phyloP scores from a whole-genome alignment of 2,329 filamentous ascomycete genomes.

The Fusarium drepaniforme region DNA sequence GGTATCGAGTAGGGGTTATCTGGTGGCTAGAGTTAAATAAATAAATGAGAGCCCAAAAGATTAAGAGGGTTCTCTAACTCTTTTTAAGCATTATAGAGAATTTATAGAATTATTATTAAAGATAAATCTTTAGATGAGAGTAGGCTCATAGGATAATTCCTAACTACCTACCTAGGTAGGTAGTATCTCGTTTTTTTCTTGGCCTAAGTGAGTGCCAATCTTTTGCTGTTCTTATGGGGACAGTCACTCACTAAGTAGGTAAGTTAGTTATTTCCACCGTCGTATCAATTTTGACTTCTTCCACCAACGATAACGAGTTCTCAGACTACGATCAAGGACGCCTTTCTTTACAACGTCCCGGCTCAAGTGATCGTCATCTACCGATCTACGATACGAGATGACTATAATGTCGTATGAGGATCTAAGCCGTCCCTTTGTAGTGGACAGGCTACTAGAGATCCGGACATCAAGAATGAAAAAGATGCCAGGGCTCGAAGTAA shows the following conservation, averaged over 20 bases:
- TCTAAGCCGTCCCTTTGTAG: constrained; percentile 47
- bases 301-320: neutral
- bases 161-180: too few relatives aligned
- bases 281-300: neutral
- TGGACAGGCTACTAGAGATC: constrained; percentile 67
- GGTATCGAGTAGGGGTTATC: neutral
- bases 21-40: too few relatives aligned
- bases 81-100: too few relatives aligned
- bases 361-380: neutral
- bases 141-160: too few relatives aligned
- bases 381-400: neutral
- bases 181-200: too few relatives aligned
- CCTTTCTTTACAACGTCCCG: too few relatives aligned
- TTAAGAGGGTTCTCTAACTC: too few relatives aligned
- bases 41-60: too few relatives aligned
- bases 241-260: neutral
- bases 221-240: neutral
- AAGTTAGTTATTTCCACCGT: neutral
- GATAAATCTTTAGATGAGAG: too few relatives aligned
- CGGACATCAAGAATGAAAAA: constrained; percentile 68
- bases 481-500: constrained; percentile 62
- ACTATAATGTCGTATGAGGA: neutral
- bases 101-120: too few relatives aligned
- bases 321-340: too few relatives aligned
- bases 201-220: neutral